Percentiles rank a stretch among this genome's conserved stretches.
Conservation (phyloP, 371 early-diverging fungal genomes). For the Syncephalastrum racemosum region DNA sequence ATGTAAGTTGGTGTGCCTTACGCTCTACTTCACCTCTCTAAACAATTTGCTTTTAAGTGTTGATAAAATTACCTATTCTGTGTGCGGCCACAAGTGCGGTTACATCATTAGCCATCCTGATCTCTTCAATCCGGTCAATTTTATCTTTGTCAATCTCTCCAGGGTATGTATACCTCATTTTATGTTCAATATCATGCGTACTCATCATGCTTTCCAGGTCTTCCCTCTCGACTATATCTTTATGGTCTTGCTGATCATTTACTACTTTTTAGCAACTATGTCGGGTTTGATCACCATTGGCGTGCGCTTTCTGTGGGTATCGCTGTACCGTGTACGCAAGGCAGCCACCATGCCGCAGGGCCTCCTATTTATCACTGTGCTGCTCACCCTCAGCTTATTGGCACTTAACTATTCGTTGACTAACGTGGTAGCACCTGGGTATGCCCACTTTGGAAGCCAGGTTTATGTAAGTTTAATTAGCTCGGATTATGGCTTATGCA, state of each 20-base stretch:
- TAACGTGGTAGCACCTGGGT: constrained; percentile 63
- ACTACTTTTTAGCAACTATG: constrained; percentile 63
- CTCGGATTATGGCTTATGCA: background rate
- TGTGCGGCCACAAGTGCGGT: constrained; percentile 69
- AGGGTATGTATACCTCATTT: constrained; percentile 32
- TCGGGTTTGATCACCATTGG: constrained; percentile 61
- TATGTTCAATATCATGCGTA: background rate
- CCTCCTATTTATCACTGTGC: constrained; percentile 49
- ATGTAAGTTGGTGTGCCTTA: constrained; percentile 32
- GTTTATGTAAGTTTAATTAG: constrained; percentile 51
- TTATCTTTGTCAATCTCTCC: constrained; percentile 54
- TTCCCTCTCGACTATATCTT: constrained; percentile 68
- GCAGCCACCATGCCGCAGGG: constrained; percentile 64
- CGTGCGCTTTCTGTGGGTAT: constrained; percentile 64
- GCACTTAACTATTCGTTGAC: constrained; percentile 61
- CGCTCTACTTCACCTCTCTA: background rate
- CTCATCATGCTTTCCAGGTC: constrained; percentile 20
- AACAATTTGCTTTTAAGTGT: constrained; percentile 25
- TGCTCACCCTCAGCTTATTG: constrained; percentile 59
- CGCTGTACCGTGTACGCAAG: constrained; percentile 51
- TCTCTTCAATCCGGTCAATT: constrained; percentile 65
- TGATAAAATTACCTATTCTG: constrained; percentile 55
- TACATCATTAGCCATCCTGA: constrained; percentile 60
- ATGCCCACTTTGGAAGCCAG: constrained; percentile 71
- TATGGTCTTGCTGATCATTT: constrained; percentile 59